A percentile compares a stretch with the other conserved stretches of the same genome.
These are phyloP conservation scores for Jaltomata sinuosa DNA, from an alignment of 257 asterid genomes.

Conservation along the genomic window DNA sequence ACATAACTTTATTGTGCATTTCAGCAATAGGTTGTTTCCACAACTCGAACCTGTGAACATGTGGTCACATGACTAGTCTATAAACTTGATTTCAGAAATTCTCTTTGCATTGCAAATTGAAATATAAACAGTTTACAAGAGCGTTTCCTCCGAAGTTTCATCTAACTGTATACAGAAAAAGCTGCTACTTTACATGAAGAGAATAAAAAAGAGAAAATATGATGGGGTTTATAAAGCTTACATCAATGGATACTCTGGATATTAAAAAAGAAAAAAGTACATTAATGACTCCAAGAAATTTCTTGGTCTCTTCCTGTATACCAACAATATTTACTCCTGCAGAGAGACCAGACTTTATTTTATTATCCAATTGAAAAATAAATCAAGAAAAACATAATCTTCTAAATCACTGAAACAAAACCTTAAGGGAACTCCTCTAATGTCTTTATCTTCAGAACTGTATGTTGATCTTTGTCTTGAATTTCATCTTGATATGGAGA, in stretches of 20 bases:
- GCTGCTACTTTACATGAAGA: background rate
- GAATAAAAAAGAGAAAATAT: background rate
- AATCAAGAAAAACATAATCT: background rate
- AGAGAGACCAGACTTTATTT: background rate
- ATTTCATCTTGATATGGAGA: conserved; percentile 8
- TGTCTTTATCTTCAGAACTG: conserved; percentile 4
- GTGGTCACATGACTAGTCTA: background rate
- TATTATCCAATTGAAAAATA: background rate
- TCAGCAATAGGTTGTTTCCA: accelerated
- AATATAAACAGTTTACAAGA: background rate
- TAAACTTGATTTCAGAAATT: background rate
- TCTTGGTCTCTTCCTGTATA: background rate
- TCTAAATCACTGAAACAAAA: background rate
- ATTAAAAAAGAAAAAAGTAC: background rate
- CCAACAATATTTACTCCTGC: background rate
- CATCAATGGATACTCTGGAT: background rate
- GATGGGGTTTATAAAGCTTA: background rate
- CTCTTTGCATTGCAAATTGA: background rate
- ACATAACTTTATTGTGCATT: too few species aligned
- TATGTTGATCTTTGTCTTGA: conserved; percentile 12
- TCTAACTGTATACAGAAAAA: background rate
- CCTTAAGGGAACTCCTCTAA: conserved; percentile 21
- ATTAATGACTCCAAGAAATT: background rate
- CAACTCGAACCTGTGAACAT: background rate
- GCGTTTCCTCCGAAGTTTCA: background rate